Evolutionary conservation across 805 yeast genomes (phyloP), one percentile per base, ranked within the genome.

Genomic region (Metschnikowia chrysomelidarum): DNA sequence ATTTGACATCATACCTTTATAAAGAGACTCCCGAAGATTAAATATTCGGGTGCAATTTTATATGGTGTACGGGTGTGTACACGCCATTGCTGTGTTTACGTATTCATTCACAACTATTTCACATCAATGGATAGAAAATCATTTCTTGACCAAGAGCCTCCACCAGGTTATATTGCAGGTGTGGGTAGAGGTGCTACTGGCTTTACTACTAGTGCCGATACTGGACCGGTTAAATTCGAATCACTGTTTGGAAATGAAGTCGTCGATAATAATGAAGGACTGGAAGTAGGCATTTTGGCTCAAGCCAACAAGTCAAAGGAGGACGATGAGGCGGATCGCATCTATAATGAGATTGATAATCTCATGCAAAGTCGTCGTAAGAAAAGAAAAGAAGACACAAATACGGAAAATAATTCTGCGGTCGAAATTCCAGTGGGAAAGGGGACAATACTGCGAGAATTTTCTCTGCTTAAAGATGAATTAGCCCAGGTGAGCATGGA

Each of bases 161-260:
- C 98, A 0, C 75, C 82, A 2, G 95, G 94, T 5, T 91, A 91
- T 54, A 75, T 88, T 25, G 83, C 98, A 3, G 98, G 98, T 17
- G 61, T 88, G 6, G 98, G 97, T 0, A 70, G 98, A 54, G 98
- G 98, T 18, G 98, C 97, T 2, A 76, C 86, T 1, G 98, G 97
- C 4, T 89, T 93, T 59, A 79, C 89, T 0, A 87, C 96, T 0
- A 74, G 87, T 40, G 87, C 93, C 1, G 94, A 83, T 43, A 57
- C 83, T 11, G 87, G 87, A 0, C 49, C 47, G n/a, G 42, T 44
- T 16, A 34, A 36, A 10, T 48, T 46, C 12, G 49, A 44, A 38
- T 46, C 52, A 5, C 37, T 38, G 12, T 37, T 41, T 17, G 52
- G 50, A 6, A 28, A 22, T 7, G 52, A 47, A 17, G 25, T 27